phyloP scores from a whole-genome alignment of 345 rosid genomes.

The Syzygium jambos region DNA sequence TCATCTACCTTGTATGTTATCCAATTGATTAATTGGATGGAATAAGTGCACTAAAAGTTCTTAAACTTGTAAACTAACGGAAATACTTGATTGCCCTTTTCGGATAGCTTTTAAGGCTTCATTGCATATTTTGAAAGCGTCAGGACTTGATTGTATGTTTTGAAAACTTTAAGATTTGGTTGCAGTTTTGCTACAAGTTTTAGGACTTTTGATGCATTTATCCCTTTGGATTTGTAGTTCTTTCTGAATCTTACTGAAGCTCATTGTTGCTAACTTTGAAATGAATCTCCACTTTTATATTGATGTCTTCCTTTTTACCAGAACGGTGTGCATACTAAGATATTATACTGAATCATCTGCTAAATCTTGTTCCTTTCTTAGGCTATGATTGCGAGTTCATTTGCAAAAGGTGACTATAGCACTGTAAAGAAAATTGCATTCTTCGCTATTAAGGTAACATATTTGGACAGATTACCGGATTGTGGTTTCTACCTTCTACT shows the following conservation, averaged over 20 bases:
- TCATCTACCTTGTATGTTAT: background rate
- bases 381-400: constrained; percentile 41
- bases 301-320: background rate
- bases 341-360: background rate
- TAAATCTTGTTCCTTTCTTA: background rate
- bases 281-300: background rate
- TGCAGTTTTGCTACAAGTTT: background rate
- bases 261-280: background rate
- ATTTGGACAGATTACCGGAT: background rate
- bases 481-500: background rate
- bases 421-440: constrained; percentile 25
- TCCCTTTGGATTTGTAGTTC: background rate
- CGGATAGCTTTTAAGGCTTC: background rate
- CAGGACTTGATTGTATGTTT: background rate
- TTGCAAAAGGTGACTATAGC: constrained; percentile 22
- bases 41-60: background rate
- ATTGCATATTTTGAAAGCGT: background rate
- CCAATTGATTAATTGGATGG: background rate
- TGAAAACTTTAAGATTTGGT: background rate
- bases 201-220: background rate
- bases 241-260: background rate
- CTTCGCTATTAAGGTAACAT: constrained; percentile 24
- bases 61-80: background rate
- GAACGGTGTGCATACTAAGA: background rate
- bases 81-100: background rate